These are phyloP conservation scores for Stachybotrys chartarum DNA, from an alignment of 2,329 filamentous ascomycete species.

Conservation along the genomic window DNA sequence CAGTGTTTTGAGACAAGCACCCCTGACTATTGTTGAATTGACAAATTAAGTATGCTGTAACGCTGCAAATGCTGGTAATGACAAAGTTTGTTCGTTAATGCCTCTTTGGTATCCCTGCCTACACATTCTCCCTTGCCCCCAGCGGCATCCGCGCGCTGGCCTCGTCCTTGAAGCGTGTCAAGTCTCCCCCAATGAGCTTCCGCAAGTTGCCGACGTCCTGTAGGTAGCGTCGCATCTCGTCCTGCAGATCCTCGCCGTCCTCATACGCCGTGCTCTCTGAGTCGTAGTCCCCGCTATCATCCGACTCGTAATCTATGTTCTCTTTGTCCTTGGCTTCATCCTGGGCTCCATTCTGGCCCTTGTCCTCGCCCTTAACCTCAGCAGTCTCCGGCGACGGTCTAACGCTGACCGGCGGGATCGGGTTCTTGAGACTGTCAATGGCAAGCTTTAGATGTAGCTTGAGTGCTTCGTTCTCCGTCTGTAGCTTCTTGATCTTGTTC, in stretches of 20 bases:
- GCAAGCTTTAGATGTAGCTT: constrained; percentile 83
- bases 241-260: constrained; percentile 59
- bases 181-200: constrained; percentile 66
- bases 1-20: not conserved
- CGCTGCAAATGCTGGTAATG: not conserved
- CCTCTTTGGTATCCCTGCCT: not conserved
- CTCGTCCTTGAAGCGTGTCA: constrained; percentile 57
- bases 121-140: constrained; percentile 34
- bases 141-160: constrained; percentile 48
- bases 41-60: not conserved
- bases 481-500: constrained; percentile 85
- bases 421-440: constrained; percentile 80
- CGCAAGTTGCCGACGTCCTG: constrained; percentile 68
- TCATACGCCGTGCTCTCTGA: constrained; percentile 39
- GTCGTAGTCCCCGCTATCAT: constrained; percentile 51
- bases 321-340: constrained; percentile 25
- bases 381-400: constrained; percentile 17
- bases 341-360: constrained; percentile 23
- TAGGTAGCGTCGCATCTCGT: constrained; percentile 78
- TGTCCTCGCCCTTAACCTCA: constrained; percentile 14
- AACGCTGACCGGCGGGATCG: constrained; percentile 60
- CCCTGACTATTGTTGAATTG: too few species aligned
- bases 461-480: constrained; percentile 85
- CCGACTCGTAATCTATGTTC: constrained; percentile 44
- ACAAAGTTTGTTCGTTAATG: not conserved